Base-by-base conservation (phyloP, 73 alveolate species). In the Tetrahymena borealis region DNA sequence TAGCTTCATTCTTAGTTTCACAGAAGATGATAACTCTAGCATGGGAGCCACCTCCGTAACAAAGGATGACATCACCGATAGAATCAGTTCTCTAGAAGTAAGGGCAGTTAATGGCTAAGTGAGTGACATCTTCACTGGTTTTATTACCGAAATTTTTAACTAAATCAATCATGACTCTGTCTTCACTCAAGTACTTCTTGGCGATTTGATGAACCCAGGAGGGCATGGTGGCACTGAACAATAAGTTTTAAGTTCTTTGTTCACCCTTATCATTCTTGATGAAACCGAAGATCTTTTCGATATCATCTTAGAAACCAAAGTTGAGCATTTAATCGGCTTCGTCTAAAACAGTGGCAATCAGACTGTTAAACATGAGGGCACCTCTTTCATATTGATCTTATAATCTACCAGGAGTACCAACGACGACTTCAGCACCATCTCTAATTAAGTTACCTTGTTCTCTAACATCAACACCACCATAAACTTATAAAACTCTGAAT, bases 321-420 rank as follows among this genome's bases (percentile, higher is more conserved):
- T 99, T 98, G 18, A 99, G 94, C 99, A 99, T 99, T 95, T 97
- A 96, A 95, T 99, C 99, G 39, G 99, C 99, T 94, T 99, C 99
- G 91, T 99, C 99, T 36, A 94, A 77, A 36, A 94, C 93, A 2
- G 91, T 42, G 24, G 94, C 91, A 39, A 31, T 3, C 42, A 94
- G n/a, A 20, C 43, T 43, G 42, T 77, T 78, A 38, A 94, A 90
- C 43, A 90, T 91, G 32, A 94, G 92, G 91, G 95, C 98, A 33
- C 98, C 97, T 93, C 99, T 96, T 78, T 98, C 98, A 33, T 97
- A 95, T 96, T 97, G 99, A 95, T 98, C 99, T 18, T 98, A 96
- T 33, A 98, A 96, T 96, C 99, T 98, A 8, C 99, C 99, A 38
- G 99, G 99, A 39, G 99, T 99, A 13, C 99, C 99, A 7, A 99